Percentiles rank a stretch among this genome's conserved stretches.
Conservation (phyloP, 192 early-diverging fungal species). For the Lobosporangium transversale region DNA sequence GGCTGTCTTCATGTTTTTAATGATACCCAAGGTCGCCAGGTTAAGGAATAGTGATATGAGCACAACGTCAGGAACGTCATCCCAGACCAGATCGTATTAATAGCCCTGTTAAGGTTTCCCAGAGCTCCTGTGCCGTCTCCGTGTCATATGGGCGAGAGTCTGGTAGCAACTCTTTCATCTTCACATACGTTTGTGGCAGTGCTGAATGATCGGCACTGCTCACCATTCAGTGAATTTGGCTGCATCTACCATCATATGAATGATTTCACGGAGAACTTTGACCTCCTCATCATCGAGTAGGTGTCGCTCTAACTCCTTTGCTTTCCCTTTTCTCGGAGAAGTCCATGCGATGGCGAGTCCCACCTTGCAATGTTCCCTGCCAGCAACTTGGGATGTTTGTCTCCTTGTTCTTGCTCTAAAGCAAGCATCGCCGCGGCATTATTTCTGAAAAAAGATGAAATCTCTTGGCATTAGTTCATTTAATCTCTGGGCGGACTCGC, state of each 20-base stretch:
- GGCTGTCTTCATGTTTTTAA: background rate
- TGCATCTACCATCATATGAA: no score
- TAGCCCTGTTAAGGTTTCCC: background rate
- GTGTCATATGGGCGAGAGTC: no score
- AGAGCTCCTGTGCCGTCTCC: background rate
- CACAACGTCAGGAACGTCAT: constrained; percentile 14
- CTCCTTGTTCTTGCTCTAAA: constrained; percentile 2
- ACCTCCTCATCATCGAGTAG: constrained; percentile 8
- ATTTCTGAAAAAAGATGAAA: constrained; percentile 27
- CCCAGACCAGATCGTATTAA: constrained; percentile 7
- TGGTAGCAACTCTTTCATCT: no score
- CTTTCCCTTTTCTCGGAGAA: constrained; percentile 8
- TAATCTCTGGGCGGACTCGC: background rate
- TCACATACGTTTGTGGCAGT: constrained; percentile 10
- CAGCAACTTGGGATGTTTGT: constrained; percentile 20
- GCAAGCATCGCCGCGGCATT: constrained; percentile 8
- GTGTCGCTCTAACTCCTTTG: background rate
- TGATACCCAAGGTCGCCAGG: no score
- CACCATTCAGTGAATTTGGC: no score
- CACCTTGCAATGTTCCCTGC: constrained; percentile 3
- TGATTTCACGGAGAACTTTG: no score
- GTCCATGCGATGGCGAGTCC: constrained; percentile 7
- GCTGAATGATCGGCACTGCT: background rate
- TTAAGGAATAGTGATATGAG: constrained; percentile 16
- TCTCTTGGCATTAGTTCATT: constrained; percentile 12